phyloP scores from a whole-genome alignment of 2,329 filamentous ascomycete species.

The Periconia sp. region DNA sequence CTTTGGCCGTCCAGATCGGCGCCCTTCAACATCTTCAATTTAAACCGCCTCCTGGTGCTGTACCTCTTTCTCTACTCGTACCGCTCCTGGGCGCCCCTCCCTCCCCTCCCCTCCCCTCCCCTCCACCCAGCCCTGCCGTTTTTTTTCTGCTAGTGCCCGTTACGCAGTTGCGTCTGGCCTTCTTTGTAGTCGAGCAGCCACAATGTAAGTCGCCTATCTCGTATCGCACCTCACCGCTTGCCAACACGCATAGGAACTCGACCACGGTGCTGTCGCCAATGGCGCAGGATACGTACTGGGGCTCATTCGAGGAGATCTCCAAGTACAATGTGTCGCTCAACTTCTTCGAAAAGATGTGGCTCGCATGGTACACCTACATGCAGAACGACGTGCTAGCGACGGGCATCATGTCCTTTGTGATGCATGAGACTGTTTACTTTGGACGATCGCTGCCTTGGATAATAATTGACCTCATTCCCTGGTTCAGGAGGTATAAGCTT shows the following conservation, averaged over 20 bases:
- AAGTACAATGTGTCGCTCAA: constrained; percentile 86
- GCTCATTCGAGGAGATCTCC: constrained; percentile 68
- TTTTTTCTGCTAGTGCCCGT: not conserved
- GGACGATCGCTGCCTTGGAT: constrained; percentile 90
- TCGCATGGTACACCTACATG: constrained; percentile 96
- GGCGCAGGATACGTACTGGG: constrained; percentile 67
- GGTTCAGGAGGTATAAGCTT: constrained; percentile 93
- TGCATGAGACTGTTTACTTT: constrained; percentile 96
- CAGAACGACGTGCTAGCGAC: constrained; percentile 97
- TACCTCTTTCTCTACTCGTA: too few species aligned
- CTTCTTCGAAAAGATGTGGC: constrained; percentile 87
- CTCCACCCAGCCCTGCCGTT: constrained; percentile 17
- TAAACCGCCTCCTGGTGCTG: constrained; percentile 40
- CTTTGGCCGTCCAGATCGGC: constrained; percentile 23
- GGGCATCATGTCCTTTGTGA: constrained; percentile 94
- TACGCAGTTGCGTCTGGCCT: constrained; percentile 1
- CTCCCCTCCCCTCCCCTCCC: constrained; percentile 18
- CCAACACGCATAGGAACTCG: constrained; percentile 39
- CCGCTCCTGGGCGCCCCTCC: constrained; percentile 21
- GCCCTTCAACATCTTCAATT: constrained; percentile 32
- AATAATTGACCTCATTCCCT: constrained; percentile 85
- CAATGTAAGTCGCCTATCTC: constrained; percentile 27
- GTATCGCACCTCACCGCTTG: constrained; percentile 25
- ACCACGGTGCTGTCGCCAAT: constrained; percentile 41
- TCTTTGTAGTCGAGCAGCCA: constrained; percentile 21